Evolutionary conservation across 768 basidiomycete genomes (phyloP).

Genomic region (Hygrocybe coccinea): DNA sequence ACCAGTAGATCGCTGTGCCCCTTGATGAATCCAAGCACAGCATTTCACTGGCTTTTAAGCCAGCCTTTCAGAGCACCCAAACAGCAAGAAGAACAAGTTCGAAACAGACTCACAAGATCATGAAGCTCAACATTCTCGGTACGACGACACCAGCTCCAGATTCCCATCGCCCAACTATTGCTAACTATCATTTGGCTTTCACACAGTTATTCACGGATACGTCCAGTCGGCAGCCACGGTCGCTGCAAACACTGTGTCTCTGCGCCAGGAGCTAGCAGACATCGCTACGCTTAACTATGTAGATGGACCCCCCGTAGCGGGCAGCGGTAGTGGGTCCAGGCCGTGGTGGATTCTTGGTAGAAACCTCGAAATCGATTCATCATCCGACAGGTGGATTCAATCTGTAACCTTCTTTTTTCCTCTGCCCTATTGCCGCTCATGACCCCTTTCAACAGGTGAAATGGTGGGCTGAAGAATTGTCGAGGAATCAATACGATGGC

Average conservation of each 20-base stretch:
- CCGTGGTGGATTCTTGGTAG: slow-evolving; percentile 18
- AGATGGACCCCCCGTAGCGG: slow-evolving; percentile 12
- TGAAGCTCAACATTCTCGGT: slow-evolving; percentile 12
- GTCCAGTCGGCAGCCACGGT: slow-evolving; percentile 18
- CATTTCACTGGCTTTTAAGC: too few relatives aligned
- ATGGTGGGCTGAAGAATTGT: slow-evolving; percentile 21
- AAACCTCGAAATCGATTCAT: slow-evolving; percentile 8
- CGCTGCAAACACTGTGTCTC: slow-evolving; percentile 13
- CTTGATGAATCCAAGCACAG: too few relatives aligned
- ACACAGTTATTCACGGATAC: slow-evolving; percentile 18
- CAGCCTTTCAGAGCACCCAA: too few relatives aligned
- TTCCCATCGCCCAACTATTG: not conserved
- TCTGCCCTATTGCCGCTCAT: not conserved
- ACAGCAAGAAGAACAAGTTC: not conserved
- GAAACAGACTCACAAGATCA: not conserved
- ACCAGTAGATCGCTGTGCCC: too few relatives aligned
- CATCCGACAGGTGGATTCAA: not conserved
- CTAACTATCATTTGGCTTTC: not conserved
- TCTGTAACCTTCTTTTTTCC: not conserved
- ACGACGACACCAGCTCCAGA: not conserved
- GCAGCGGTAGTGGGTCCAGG: not conserved
- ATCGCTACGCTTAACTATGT: slow-evolving; percentile 18
- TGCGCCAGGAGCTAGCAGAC: slow-evolving; percentile 15
- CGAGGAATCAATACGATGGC: slow-evolving; percentile 18
- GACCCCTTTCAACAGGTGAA: slow-evolving; percentile 9